Percentiles rank a stretch among this genome's conserved stretches.
These are phyloP conservation scores for Pyrenophora graminea DNA, from an alignment of 2,329 filamentous ascomycete species.

Conservation along the genomic window DNA sequence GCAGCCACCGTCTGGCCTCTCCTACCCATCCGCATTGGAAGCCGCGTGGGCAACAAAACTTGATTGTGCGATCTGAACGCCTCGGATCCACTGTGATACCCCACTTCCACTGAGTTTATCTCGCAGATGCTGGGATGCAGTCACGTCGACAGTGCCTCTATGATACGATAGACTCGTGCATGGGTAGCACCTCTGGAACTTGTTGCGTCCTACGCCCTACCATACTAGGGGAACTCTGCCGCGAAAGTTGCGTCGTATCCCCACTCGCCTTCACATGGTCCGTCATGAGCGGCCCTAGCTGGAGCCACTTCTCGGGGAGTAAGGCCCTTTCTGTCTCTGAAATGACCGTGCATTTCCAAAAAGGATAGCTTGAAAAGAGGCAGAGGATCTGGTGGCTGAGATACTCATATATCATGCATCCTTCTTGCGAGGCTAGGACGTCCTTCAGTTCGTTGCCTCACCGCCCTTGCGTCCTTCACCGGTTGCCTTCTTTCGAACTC, in stretches of 20 bases:
- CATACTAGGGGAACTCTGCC: neutral
- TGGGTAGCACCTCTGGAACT: neutral
- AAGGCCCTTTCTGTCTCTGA: too few relatives aligned
- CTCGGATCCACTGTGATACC: too few relatives aligned
- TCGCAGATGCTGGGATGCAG: slow-evolving; percentile 1
- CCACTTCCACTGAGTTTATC: neutral
- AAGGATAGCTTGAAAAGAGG: too few relatives aligned
- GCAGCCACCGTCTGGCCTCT: too few relatives aligned
- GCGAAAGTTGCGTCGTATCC: neutral
- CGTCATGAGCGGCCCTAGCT: neutral
- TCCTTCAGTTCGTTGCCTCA: neutral
- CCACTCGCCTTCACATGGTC: neutral
- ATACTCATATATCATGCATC: slow-evolving; percentile 3
- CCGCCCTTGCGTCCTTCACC: slow-evolving; percentile 1
- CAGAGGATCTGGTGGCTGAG: too few relatives aligned
- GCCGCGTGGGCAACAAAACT: too few relatives aligned
- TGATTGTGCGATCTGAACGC: too few relatives aligned
- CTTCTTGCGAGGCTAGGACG: slow-evolving; percentile 3
- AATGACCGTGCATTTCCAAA: too few relatives aligned
- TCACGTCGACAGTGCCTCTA: neutral
- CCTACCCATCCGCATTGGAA: too few relatives aligned
- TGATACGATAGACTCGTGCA: neutral
- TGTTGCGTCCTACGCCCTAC: neutral
- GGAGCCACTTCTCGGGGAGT: slow-evolving; percentile 1
- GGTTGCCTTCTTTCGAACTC: too few relatives aligned